These are phyloP conservation scores for Sporisorium sorghi DNA, from an alignment of 1,284 basidiomycete species.

Conservation along the genomic window DNA sequence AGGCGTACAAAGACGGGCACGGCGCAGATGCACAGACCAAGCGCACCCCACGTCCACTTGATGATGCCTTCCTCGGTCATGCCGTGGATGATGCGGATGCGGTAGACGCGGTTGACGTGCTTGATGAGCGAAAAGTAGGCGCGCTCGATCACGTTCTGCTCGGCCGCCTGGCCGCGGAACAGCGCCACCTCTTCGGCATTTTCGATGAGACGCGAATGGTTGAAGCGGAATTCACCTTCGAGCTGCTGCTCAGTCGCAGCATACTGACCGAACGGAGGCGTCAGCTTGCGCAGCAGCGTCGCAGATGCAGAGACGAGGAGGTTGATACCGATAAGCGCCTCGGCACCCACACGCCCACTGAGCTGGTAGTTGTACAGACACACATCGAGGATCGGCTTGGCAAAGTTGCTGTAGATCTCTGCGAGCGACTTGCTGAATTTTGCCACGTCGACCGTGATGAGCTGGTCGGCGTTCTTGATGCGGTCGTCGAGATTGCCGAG, in stretches of 20 bases:
- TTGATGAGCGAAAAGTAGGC: constrained; percentile 88
- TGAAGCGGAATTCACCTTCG: constrained; percentile 88
- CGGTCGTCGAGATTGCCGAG: constrained; percentile 81
- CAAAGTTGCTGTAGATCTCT: constrained; percentile 79
- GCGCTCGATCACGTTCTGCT: constrained; percentile 91
- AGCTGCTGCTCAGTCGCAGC: constrained; percentile 78
- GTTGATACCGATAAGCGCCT: constrained; percentile 87
- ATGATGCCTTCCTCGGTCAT: constrained; percentile 87
- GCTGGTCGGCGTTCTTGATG: constrained; percentile 97
- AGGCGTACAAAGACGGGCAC: constrained; percentile 92
- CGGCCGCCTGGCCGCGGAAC: constrained; percentile 87
- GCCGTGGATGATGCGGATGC: constrained; percentile 87
- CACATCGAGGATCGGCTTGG: constrained; percentile 89
- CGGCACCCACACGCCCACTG: constrained; percentile 91
- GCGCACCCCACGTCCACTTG: constrained; percentile 95
- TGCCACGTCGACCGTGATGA: constrained; percentile 95
- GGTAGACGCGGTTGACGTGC: constrained; percentile 86
- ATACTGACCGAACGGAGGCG: constrained; percentile 93
- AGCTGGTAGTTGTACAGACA: constrained; percentile 95
- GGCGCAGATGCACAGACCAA: constrained; percentile 90
- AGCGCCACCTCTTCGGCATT: constrained; percentile 94
- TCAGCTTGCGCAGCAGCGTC: constrained; percentile 70
- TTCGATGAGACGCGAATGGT: constrained; percentile 91
- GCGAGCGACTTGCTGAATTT: constrained; percentile 91
- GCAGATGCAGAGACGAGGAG: constrained; percentile 78